Base-by-base conservation (phyloP, 2,329 filamentous ascomycete species). In the Alternaria arbusti region DNA sequence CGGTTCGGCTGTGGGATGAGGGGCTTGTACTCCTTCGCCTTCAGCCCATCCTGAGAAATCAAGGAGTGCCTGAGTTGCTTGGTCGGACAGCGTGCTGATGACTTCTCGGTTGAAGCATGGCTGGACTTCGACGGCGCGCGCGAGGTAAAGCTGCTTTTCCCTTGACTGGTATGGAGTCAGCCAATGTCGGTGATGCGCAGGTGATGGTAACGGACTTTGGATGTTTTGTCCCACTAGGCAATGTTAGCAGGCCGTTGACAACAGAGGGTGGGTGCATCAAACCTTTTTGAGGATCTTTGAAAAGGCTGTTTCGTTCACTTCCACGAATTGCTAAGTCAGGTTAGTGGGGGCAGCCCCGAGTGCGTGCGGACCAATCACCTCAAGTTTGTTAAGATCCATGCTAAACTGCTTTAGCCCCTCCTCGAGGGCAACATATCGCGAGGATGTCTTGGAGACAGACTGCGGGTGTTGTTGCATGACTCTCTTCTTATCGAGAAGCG, bases 281-380 rank as follows among this genome's bases (percentile, higher is more conserved):
- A 89, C 88, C 87, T 99, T 99, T 83, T 99, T 99, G 68, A 99
- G 84, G 63, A 99, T 99, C 81, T 99, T 99, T 26, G 95, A 97
- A 79, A 98, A 97, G 15, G 94, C 96, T 2, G 93, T 97, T 75
- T 96, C 95, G 78, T 99, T 99, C 78, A 98, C 92, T 80, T 98
- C 95, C 69, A 99, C 94, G 81, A 98, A 99, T 84, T 98, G 96
- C 84, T 97, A 59, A 59, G 61, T 66, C 58, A 57, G 65, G 72
- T 79, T 75, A 78, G 76, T 69, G 58, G 63, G 40, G 43, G 54
- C 23, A 56, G 56, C 54, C 59, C 50, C 46, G 43, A 43, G 40
- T 51, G 59, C 44, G 62, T 59, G 56, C 46, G 67, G 52, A 61
- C 71, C 71, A 75, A 82, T 77, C 75, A 88, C 86, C 80, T 89